phyloP scores from a whole-genome alignment of 371 early-diverging fungal genomes.

The Conidiobolus incongruus region DNA sequence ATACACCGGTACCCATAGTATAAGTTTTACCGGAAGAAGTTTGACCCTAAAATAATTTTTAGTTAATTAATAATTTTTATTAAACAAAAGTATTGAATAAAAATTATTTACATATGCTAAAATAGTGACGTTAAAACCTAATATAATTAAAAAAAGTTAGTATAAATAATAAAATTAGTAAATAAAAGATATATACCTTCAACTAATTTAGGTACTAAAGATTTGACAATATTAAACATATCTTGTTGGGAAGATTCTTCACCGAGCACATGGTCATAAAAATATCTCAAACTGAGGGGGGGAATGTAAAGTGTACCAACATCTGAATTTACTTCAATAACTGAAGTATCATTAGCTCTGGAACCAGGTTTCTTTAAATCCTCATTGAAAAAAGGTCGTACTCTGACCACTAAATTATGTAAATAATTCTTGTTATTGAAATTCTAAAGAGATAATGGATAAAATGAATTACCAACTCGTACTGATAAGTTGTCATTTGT shows the following conservation, averaged over 20 bases:
- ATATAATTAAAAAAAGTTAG: too few species aligned
- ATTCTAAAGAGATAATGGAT: neutral
- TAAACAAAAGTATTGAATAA: too few species aligned
- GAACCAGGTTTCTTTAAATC: neutral
- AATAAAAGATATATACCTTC: too few species aligned
- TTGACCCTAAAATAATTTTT: too few species aligned
- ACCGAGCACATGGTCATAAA: neutral
- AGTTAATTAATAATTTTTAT: too few species aligned
- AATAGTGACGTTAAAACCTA: constrained; percentile 1
- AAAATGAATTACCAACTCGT: neutral
- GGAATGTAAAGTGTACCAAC: neutral
- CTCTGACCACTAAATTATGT: neutral
- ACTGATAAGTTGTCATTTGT: too few species aligned
- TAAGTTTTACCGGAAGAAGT: constrained; percentile 96
- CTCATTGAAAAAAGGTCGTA: neutral
- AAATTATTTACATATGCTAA: constrained; percentile 3
- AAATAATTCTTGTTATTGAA: neutral
- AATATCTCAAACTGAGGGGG: neutral
- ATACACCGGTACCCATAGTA: constrained; percentile 80
- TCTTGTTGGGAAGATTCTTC: neutral
- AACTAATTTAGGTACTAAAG: neutral
- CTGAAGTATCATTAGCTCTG: neutral
- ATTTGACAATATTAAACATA: neutral
- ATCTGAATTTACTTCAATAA: neutral
- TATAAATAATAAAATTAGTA: too few species aligned